phyloP scores from a whole-genome alignment of 768 basidiomycete species.

The Naematelia aurantialba region DNA sequence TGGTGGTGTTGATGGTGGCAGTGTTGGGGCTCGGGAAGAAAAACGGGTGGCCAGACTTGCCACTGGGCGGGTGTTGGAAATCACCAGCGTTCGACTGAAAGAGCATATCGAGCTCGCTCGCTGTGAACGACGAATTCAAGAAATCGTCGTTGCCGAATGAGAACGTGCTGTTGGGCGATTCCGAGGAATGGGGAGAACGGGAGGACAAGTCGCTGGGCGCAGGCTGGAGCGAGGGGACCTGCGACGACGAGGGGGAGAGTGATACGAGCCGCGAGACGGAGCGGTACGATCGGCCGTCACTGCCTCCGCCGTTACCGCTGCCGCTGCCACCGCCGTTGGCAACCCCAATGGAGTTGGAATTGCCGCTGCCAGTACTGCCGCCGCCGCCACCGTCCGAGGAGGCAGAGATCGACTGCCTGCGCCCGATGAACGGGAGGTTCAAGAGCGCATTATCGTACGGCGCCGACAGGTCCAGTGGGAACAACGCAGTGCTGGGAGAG shows the following conservation, averaged over 20 bases:
- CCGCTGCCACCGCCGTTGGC: not conserved
- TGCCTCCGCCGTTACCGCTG: slow-evolving; percentile 4
- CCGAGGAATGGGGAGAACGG: slow-evolving; percentile 31
- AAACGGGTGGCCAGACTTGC: not conserved
- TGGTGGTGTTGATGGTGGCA: too few species aligned
- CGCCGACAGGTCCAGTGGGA: slow-evolving; percentile 20
- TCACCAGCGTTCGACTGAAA: not conserved
- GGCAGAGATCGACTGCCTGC: slow-evolving; percentile 5
- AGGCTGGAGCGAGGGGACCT: slow-evolving; percentile 29
- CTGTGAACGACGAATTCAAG: not conserved
- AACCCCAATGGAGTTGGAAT: too few species aligned
- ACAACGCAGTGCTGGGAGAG: slow-evolving; percentile 17
- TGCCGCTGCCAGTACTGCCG: too few species aligned
- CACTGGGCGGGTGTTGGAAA: not conserved
- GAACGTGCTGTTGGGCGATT: slow-evolving; percentile 30
- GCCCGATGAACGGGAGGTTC: slow-evolving; percentile 7
- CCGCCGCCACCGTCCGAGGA: not conserved
- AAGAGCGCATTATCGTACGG: slow-evolving; percentile 14
- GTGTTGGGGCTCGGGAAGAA: not conserved
- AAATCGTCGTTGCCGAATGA: slow-evolving; percentile 14
- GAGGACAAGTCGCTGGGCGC: slow-evolving; percentile 10
- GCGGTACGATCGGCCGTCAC: not conserved
- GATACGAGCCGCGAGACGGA: not conserved
- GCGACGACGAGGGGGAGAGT: slow-evolving; percentile 15
- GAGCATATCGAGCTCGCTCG: slow-evolving; percentile 8